Evolutionary conservation across 768 basidiomycete genomes (phyloP), one percentile per base, ranked within the genome.

Genomic region (Mycena rebaudengoi): DNA sequence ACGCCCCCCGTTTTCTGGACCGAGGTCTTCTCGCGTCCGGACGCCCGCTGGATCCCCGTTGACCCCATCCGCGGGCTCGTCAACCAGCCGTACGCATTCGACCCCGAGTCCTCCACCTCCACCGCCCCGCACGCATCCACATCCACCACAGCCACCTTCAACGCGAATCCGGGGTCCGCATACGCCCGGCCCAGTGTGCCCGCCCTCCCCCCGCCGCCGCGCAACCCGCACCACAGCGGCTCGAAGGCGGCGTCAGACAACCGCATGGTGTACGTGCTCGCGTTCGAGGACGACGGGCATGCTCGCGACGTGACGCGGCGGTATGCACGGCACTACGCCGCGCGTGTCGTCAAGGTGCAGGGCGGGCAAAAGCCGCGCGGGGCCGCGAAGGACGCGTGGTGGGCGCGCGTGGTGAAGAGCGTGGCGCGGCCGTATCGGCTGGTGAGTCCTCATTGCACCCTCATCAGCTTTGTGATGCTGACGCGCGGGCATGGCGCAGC

Each of bases 1-100:
- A 88, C 88, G 11, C 90, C 95, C 4, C 96, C 97, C 1, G 90
- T 96, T 4, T 94, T 96, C 75, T 99, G 98, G 98, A 94, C 92
- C 0, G 98, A 99, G 76, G 94, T 98, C 0, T 99, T 96, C 78
- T 96, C 95, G 8, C 89, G 94, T 21, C 88, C 96, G 7, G 95
- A 98, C 78, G 87, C 85, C 14, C 88, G 90, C 33, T 99, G 98
- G 98, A 79, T 99, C 14, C 90, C 96, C 0, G 90, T 99, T 37
- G 98, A 99, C 77, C 94, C 95, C 8, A 85, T 95, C 32, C 89
- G 94, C 16, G 86, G 82, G 25, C 83, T 89, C 55, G 89, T 96
- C 63, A 92, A 96, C 72, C 92, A 92, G 68, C 86, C 90, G 60
- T 88, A 89, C 60, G 80, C 85, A 26, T 96, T 94, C 71, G 94